These are phyloP conservation scores for Neurospora sp. DNA, from an alignment of 495 filamentous ascomycete species.

Conservation along the genomic window DNA sequence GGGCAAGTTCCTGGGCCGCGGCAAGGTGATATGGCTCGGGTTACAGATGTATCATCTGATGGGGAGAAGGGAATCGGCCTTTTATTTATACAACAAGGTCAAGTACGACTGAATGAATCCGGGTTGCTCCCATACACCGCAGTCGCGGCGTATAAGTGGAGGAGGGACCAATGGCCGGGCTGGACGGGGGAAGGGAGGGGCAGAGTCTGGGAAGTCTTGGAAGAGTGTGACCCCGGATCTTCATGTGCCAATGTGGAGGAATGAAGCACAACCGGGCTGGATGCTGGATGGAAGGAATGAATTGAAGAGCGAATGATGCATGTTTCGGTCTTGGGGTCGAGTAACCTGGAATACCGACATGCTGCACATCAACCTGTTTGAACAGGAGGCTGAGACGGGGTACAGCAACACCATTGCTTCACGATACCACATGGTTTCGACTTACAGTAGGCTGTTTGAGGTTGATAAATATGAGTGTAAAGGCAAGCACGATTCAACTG, in stretches of 20 bases:
- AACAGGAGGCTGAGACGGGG: neutral
- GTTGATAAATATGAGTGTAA: neutral
- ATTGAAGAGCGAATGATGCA: no score
- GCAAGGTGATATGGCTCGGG: neutral
- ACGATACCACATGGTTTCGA: neutral
- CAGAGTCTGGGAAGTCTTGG: neutral
- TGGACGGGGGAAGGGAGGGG: neutral
- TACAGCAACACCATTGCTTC: neutral
- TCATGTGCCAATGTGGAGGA: neutral
- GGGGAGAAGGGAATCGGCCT: neutral
- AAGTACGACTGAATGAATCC: neutral
- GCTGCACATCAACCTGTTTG: neutral
- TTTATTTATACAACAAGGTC: neutral
- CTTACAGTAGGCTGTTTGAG: neutral
- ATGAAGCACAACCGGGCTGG: neutral
- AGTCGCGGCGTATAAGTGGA: neutral
- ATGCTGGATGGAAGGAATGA: neutral
- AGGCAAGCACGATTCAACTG: neutral
- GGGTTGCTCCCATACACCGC: neutral
- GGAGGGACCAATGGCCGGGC: neutral
- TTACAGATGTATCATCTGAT: neutral
- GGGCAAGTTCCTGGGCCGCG: neutral
- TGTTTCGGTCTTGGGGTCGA: no score
- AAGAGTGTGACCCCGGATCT: neutral
- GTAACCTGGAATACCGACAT: no score